These are phyloP conservation scores for Esteya vermicola DNA, from an alignment of 2,329 filamentous ascomycete genomes.

Conservation along the genomic window DNA sequence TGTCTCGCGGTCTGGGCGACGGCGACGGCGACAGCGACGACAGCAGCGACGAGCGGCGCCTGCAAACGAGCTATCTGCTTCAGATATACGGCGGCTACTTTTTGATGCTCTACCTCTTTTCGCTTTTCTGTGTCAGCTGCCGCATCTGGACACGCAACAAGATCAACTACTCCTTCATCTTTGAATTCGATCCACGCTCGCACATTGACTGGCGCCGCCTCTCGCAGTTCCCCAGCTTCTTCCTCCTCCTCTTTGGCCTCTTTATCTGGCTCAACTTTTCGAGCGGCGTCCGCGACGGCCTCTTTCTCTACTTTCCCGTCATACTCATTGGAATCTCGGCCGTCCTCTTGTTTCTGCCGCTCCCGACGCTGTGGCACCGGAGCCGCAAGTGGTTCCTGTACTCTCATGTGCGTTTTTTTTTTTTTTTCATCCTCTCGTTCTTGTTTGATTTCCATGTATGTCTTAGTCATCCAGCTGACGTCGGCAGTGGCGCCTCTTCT, in stretches of 20 bases:
- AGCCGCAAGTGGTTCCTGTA: slow-evolving; percentile 78
- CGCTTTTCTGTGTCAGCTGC: slow-evolving; percentile 77
- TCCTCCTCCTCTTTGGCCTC: slow-evolving; percentile 63
- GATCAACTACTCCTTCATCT: slow-evolving; percentile 94
- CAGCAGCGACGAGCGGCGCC: no score
- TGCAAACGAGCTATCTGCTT: slow-evolving; percentile 53
- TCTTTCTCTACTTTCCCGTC: slow-evolving; percentile 81
- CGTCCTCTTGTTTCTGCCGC: slow-evolving; percentile 61
- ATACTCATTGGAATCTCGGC: slow-evolving; percentile 58
- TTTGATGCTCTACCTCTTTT: slow-evolving; percentile 63
- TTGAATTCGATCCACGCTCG: slow-evolving; percentile 83
- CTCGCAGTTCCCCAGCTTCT: slow-evolving; percentile 73
- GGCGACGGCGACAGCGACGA: slow-evolving; percentile 31
- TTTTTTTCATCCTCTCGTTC: not conserved
- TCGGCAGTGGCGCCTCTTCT: slow-evolving; percentile 67
- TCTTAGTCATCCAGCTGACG: not conserved
- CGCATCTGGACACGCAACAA: slow-evolving; percentile 69
- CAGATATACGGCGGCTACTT: slow-evolving; percentile 94
- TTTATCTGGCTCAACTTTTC: slow-evolving; percentile 85
- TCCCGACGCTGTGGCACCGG: slow-evolving; percentile 57
- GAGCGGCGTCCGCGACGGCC: slow-evolving; percentile 43
- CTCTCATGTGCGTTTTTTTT: slow-evolving; percentile 53
- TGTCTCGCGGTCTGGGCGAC: no score
- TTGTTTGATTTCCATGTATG: no score
- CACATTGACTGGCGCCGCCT: slow-evolving; percentile 83